Evolutionary conservation across 2,329 filamentous ascomycete genomes (phyloP).

Genomic region (Tolypocladium pustulatum): DNA sequence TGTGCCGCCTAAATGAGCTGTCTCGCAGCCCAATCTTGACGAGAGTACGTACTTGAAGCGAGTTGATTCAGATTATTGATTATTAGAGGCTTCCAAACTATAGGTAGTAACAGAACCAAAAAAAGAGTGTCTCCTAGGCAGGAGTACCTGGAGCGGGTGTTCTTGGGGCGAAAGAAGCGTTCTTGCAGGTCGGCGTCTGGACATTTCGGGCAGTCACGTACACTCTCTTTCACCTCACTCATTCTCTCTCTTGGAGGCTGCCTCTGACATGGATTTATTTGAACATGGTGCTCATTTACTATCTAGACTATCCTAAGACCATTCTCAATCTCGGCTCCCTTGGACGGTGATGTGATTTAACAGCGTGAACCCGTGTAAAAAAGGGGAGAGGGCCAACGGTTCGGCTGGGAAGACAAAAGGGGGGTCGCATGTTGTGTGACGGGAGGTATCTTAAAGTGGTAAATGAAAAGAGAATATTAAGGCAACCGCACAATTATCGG

Average conservation of each 20-base stretch:
- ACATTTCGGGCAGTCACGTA: not conserved
- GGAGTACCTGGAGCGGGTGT: not conserved
- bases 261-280: not conserved
- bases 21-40: not conserved
- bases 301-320: not conserved
- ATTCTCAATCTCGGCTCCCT: not conserved
- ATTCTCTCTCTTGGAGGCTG: not conserved
- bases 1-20: slow-evolving; percentile 1
- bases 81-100: not conserved
- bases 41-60: not conserved
- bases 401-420: not conserved
- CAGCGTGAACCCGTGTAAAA: not conserved
- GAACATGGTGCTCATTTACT: not conserved
- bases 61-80: not conserved
- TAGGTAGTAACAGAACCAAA: too few relatives aligned
- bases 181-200: not conserved
- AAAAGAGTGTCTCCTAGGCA: not conserved
- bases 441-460: not conserved
- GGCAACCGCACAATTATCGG: not conserved
- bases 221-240: not conserved
- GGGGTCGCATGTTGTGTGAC: not conserved
- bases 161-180: not conserved
- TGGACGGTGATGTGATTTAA: not conserved
- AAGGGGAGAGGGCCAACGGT: not conserved
- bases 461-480: not conserved